Conservation (phyloP, 495 filamentous ascomycete species). For the Penicillium simplicissimum region DNA sequence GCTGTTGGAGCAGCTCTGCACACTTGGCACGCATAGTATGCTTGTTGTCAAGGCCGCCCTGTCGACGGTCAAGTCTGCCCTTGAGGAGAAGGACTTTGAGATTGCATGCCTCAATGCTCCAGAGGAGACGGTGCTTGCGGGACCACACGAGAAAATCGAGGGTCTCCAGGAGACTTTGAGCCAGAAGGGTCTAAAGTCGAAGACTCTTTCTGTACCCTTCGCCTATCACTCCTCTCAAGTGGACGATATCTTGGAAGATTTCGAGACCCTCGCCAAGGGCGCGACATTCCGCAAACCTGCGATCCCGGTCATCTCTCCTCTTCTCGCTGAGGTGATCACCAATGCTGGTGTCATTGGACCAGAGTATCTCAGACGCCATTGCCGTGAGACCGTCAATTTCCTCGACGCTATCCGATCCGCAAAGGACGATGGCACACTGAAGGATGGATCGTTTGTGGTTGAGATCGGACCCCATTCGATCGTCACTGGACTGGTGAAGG, state of each 20-base stretch:
- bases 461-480: constrained; percentile 42
- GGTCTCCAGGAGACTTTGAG: constrained; percentile 30
- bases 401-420: too few relatives aligned
- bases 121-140: neutral
- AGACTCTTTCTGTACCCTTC: constrained; percentile 37
- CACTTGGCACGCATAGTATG: constrained; percentile 44
- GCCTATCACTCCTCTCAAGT: constrained; percentile 11
- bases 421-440: too few relatives aligned
- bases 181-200: constrained; percentile 28
- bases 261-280: too few relatives aligned
- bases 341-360: neutral
- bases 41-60: constrained; percentile 39
- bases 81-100: constrained; percentile 20
- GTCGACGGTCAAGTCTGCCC: neutral
- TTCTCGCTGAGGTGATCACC: constrained; percentile 20
- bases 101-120: constrained; percentile 5
- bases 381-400: constrained; percentile 35
- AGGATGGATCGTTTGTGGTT: too few relatives aligned
- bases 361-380: constrained; percentile 28
- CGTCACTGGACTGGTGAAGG: constrained; percentile 36
- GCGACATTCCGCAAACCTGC: too few relatives aligned
- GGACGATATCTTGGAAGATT: constrained; percentile 21
- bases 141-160: constrained; percentile 29
- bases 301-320: constrained; percentile 27
- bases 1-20: constrained; percentile 23